A percentile compares a stretch with the other conserved stretches of the same genome.
These are phyloP conservation scores for Lecanosticta acicola DNA, from an alignment of 2,329 filamentous ascomycete species.

Conservation along the genomic window DNA sequence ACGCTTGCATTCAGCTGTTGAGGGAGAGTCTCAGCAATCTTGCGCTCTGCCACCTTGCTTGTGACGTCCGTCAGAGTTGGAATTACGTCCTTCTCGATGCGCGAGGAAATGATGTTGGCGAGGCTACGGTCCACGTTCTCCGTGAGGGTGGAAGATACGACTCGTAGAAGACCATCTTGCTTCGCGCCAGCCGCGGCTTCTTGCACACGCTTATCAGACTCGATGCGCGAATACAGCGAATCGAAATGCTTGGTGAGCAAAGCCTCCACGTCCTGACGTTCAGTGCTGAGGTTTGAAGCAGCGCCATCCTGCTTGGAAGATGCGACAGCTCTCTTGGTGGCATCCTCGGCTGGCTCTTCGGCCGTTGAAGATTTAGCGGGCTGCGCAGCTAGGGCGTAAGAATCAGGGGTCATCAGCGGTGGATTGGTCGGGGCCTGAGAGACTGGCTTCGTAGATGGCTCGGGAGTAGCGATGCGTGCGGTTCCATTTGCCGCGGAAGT, in stretches of 20 bases:
- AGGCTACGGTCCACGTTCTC: constrained; percentile 73
- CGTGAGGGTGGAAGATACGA: constrained; percentile 63
- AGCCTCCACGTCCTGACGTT: constrained; percentile 13
- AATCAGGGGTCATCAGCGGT: constrained; percentile 32
- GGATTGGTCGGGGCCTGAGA: constrained; percentile 27
- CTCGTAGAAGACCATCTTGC: constrained; percentile 62
- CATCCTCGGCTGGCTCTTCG: constrained; percentile 13
- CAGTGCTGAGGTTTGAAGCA: constrained; percentile 6
- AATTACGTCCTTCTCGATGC: constrained; percentile 69
- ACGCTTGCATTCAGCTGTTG: constrained; percentile 61
- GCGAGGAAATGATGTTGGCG: constrained; percentile 66
- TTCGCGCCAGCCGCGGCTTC: constrained; percentile 59
- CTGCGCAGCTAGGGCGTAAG: constrained; percentile 36
- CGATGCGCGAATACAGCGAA: constrained; percentile 55
- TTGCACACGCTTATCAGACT: constrained; percentile 62
- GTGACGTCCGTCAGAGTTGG: constrained; percentile 67
- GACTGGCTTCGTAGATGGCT: constrained; percentile 20
- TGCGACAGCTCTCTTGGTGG: constrained; percentile 15
- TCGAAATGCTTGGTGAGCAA: constrained; percentile 46
- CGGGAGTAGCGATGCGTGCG: constrained; percentile 16
- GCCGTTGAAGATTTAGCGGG: constrained; percentile 14
- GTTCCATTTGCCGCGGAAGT: constrained; percentile 12
- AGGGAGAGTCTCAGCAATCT: constrained; percentile 63
- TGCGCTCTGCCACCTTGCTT: constrained; percentile 62
- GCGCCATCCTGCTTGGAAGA: constrained; percentile 14